Conservation (phyloP, 257 asterid genomes). For the Capsicum chinense region DNA sequence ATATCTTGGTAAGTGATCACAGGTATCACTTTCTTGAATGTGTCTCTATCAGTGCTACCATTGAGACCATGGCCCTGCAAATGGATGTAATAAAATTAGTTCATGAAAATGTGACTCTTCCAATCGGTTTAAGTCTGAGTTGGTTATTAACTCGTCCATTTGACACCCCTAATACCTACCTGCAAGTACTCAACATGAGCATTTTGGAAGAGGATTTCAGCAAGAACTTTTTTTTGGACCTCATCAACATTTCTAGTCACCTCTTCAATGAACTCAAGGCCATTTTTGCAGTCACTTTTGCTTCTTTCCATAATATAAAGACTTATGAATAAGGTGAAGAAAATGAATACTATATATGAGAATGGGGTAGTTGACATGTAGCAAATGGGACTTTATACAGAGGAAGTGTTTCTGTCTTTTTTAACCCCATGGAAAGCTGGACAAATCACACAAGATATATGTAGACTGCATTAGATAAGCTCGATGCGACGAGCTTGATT, state of each 20-base stretch:
- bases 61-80: background rate
- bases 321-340: no score
- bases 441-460: no score
- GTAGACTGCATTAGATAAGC: no score
- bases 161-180: no score
- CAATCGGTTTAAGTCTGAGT: no score
- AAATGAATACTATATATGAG: background rate
- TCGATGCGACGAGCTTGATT: no score
- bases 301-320: background rate
- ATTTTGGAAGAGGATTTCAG: no score
- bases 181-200: no score
- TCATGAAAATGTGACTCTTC: background rate
- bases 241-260: background rate
- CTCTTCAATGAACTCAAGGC: background rate
- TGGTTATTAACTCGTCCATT: no score
- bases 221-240: no score
- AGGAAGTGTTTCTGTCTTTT: background rate
- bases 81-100: background rate
- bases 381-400: background rate
- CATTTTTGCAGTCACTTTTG: background rate
- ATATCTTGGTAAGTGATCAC: constrained; percentile 5
- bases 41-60: background rate
- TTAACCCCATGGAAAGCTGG: no score
- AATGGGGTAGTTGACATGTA: background rate
- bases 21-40: background rate